Evolutionary conservation across 1,284 basidiomycete genomes (phyloP), one percentile per base, ranked within the genome.

Genomic region (Fistulina hepatica): DNA sequence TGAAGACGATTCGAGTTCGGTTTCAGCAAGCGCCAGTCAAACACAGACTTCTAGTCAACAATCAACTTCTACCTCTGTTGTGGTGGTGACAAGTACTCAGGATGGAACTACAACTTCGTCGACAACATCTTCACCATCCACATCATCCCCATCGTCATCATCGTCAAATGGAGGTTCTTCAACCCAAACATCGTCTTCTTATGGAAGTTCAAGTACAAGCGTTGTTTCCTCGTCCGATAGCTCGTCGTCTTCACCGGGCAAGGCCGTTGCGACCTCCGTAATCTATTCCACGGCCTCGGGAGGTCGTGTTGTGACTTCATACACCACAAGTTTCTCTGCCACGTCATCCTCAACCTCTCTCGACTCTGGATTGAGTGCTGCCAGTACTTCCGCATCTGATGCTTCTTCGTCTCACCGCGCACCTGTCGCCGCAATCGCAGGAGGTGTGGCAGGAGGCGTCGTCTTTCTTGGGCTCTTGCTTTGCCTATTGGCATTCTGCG

Each of bases 361-460:
- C n/a, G n/a, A n/a, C n/a, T n/a, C n/a, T n/a, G n/a, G n/a, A n/a
- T n/a, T n/a, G n/a, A n/a, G n/a, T n/a, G n/a, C n/a, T n/a, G n/a
- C n/a, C n/a, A n/a, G n/a, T n/a, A n/a, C n/a, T n/a, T n/a, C n/a
- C n/a, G 10, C 24, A 26, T 10, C 24, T 10, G 24, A 26, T 26
- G n/a, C 24, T 26, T 10, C n/a, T 26, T 26, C n/a, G 24, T 10
- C n/a, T 26, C 24, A 10, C n/a, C 10, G 10, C 24, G 24, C 10
- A 26, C 24, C 10, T 10, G 10, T 10, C 24, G n/a, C 10, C 24
- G 38, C 38, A 2, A 26, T 39, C 22, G 33, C 33, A 4, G 38
- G 38, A 6, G 39, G 39, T 4, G 39, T 40, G 3, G 33, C 30
- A 17, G 39, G 33, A 6, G 25, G 39, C 5, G 12, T 30, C 4